Conservation (phyloP, 1,284 basidiomycete species). For the Mycosarcoma mackinlayi region DNA sequence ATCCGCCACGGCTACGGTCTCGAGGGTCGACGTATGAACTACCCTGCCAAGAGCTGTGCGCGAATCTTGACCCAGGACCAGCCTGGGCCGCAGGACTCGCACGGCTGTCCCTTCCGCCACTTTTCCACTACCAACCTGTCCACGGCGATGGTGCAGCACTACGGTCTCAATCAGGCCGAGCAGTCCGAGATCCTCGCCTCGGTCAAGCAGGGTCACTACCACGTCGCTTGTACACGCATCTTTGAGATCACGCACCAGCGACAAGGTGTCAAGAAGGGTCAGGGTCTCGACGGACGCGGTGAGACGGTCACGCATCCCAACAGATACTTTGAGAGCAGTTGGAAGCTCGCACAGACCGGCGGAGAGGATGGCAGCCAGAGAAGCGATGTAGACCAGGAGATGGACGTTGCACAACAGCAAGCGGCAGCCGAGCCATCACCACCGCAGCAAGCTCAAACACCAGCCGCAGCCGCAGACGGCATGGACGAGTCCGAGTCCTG, state of each 20-base stretch:
- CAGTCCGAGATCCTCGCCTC: constrained; percentile 85
- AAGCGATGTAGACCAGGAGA: constrained; percentile 15
- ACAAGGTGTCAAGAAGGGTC: constrained; percentile 83
- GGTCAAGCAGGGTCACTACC: constrained; percentile 86
- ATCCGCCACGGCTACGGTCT: constrained; percentile 95
- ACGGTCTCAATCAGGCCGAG: constrained; percentile 78
- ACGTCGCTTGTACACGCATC: constrained; percentile 95
- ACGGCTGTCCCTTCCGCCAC: constrained; percentile 96
- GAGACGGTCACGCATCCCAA: constrained; percentile 96
- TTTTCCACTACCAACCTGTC: constrained; percentile 87
- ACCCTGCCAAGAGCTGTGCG: constrained; percentile 92
- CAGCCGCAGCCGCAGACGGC: constrained; percentile 11
- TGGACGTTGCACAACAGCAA: constrained; percentile 2
- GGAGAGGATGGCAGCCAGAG: constrained; percentile 16
- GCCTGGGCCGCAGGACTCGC: constrained; percentile 78
- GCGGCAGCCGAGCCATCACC: background rate
- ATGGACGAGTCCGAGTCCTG: constrained; percentile 44
- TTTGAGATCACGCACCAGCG: constrained; percentile 89
- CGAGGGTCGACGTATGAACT: constrained; percentile 93
- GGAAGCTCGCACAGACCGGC: constrained; percentile 48
- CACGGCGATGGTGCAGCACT: constrained; percentile 79
- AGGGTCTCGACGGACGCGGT: constrained; percentile 81
- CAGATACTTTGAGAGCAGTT: constrained; percentile 74
- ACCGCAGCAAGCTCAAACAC: background rate
- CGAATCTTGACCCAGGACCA: constrained; percentile 85